Conservation (phyloP, 176 grass and related monocot species). For the Avena sativa region DNA sequence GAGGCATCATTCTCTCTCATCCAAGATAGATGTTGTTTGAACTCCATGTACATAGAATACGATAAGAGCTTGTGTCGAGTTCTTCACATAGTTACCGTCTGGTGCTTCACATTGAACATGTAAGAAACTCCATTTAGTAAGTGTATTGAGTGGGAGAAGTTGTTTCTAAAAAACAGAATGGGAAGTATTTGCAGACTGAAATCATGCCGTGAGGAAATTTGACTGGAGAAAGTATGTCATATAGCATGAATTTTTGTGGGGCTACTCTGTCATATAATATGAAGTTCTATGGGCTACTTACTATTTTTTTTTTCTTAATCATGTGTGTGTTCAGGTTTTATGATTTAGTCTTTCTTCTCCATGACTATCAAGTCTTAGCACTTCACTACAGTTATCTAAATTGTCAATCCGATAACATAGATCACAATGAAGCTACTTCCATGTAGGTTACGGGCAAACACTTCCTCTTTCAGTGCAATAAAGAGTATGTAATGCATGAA, state of each 20-base stretch:
- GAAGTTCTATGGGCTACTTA: background rate
- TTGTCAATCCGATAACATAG: background rate
- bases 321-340: background rate
- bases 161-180: background rate
- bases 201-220: conserved; percentile 8
- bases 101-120: background rate
- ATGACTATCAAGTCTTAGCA: conserved; percentile 23
- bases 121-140: background rate
- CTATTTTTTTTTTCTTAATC: background rate
- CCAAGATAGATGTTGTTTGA: conserved; percentile 39
- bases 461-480: background rate
- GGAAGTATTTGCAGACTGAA: background rate
- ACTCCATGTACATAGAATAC: conserved; percentile 9
- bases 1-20: conserved; percentile 15
- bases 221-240: conserved; percentile 13
- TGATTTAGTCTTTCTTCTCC: conserved; percentile 1
- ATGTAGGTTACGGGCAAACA: conserved; percentile 5
- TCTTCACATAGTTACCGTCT: background rate
- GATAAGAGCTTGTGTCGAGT: background rate
- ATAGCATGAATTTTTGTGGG: background rate
- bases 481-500: background rate
- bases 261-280: background rate
- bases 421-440: background rate
- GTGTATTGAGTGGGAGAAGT: conserved; percentile 10
- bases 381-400: conserved; percentile 13